Conservation (phyloP, 192 early-diverging fungal genomes). For the Coemansia sp. region DNA sequence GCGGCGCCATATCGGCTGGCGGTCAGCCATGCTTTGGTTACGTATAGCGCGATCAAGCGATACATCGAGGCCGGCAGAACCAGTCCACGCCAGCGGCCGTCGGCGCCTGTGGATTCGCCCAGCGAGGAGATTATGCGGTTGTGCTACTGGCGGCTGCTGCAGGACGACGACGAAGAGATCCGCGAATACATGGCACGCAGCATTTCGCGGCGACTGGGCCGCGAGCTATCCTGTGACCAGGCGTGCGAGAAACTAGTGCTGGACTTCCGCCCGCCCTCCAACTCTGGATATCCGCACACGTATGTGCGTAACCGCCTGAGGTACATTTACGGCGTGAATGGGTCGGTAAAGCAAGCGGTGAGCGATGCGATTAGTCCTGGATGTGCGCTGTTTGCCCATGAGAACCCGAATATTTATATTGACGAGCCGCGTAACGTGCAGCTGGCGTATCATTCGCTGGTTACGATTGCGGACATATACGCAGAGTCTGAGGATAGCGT, state of each 20-base stretch:
- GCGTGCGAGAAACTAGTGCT: conserved; percentile 59
- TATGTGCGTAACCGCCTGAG: conserved; percentile 33
- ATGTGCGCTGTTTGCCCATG: conserved; percentile 73
- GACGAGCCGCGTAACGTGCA: conserved; percentile 69
- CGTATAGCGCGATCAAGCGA: conserved; percentile 40
- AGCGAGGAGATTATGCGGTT: conserved; percentile 58
- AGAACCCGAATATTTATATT: conserved; percentile 72
- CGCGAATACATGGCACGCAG: conserved; percentile 63
- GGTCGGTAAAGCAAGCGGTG: conserved; percentile 6
- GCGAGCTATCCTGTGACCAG: conserved; percentile 44
- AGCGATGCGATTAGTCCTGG: conserved; percentile 37
- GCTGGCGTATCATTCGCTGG: conserved; percentile 51
- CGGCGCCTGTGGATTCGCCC: conserved; percentile 6
- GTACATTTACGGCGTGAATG: conserved; percentile 23
- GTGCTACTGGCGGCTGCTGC: conserved; percentile 53
- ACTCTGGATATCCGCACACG: conserved; percentile 30
- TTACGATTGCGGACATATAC: conserved; percentile 17
- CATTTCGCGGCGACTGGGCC: conserved; percentile 54
- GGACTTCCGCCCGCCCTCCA: conserved; percentile 54
- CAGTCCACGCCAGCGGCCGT: neutral
- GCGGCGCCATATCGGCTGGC: conserved; percentile 38
- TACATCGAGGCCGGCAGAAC: conserved; percentile 11
- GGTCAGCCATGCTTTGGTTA: conserved; percentile 44
- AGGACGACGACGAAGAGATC: conserved; percentile 81
- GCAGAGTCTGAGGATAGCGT: neutral